phyloP scores from a whole-genome alignment of 129 eudicot species.

The Rutidosis leptorrhynchoides region DNA sequence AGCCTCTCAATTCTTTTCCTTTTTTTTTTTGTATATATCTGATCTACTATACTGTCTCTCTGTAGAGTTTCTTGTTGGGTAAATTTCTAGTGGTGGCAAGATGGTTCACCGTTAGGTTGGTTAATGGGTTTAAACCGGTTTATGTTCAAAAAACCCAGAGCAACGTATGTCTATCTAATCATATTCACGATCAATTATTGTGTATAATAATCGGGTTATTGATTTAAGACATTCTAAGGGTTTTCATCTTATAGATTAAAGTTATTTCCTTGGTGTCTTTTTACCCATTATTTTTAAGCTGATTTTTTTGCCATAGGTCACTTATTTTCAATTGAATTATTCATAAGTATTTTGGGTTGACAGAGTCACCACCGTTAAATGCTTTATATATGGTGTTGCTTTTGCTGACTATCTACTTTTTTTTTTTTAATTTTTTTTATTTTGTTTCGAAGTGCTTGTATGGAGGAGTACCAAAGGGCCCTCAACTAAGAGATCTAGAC shows the following conservation, averaged over 20 bases:
- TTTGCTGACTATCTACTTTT: neutral
- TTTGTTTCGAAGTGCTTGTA: slow-evolving; percentile 58
- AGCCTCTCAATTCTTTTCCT: too few relatives aligned
- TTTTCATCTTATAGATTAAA: too few relatives aligned
- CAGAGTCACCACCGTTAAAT: neutral
- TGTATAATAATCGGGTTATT: neutral
- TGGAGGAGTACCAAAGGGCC: slow-evolving; percentile 99
- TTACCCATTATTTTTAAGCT: neutral
- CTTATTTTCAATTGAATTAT: neutral
- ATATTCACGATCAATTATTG: too few relatives aligned
- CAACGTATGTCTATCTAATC: neutral
- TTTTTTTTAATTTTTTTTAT: too few relatives aligned
- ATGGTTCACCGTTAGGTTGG: neutral
- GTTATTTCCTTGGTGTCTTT: too few relatives aligned
- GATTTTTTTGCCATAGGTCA: neutral
- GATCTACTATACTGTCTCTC: neutral
- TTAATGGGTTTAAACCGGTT: neutral
- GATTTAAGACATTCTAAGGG: neutral
- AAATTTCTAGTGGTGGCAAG: neutral
- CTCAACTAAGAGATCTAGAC: slow-evolving; percentile 69
- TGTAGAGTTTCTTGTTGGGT: neutral
- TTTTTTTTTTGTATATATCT: neutral
- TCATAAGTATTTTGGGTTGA: neutral
- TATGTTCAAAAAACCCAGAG: neutral
- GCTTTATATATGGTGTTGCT: neutral